Percentiles rank a stretch among this genome's conserved stretches.
phyloP scores from a whole-genome alignment of 495 filamentous ascomycete species.

The Neurospora discreta region DNA sequence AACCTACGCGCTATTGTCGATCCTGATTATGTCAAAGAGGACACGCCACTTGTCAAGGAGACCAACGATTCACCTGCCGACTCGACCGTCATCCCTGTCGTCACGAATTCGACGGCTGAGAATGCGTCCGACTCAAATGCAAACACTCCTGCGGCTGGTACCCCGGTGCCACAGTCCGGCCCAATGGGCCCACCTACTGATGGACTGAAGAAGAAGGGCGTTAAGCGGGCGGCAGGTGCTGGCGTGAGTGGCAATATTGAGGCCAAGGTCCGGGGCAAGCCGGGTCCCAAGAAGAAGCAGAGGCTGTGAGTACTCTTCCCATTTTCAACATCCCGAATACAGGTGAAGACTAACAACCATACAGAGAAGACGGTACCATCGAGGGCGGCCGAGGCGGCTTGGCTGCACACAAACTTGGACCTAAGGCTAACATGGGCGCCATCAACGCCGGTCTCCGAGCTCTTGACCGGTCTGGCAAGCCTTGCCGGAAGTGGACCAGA shows the following conservation, averaged over 20 bases:
- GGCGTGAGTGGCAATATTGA: slow-evolving; percentile 39
- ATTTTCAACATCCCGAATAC: neutral
- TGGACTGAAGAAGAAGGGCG: slow-evolving; percentile 48
- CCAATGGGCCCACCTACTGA: slow-evolving; percentile 44
- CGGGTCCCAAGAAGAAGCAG: slow-evolving; percentile 90
- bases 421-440: slow-evolving; percentile 94
- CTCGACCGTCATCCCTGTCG: slow-evolving; percentile 16
- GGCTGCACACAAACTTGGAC: slow-evolving; percentile 67
- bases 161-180: slow-evolving; percentile 29
- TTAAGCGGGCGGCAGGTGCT: slow-evolving; percentile 31
- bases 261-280: slow-evolving; percentile 64
- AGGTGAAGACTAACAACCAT: slow-evolving; percentile 5
- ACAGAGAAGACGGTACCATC: slow-evolving; percentile 50
- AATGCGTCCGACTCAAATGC: slow-evolving; percentile 39
- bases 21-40: slow-evolving; percentile 30
- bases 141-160: slow-evolving; percentile 34
- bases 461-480: slow-evolving; percentile 78
- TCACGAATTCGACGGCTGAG: slow-evolving; percentile 27
- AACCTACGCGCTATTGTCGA: slow-evolving; percentile 34
- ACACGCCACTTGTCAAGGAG: slow-evolving; percentile 22
- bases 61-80: slow-evolving; percentile 19
- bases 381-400: slow-evolving; percentile 36
- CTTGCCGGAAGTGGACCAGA: slow-evolving; percentile 84
- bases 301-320: slow-evolving; percentile 59
- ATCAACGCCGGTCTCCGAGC: slow-evolving; percentile 95